These are phyloP conservation scores for Centaurea solstitialis DNA, from an alignment of 129 eudicot species.

Conservation along the genomic window DNA sequence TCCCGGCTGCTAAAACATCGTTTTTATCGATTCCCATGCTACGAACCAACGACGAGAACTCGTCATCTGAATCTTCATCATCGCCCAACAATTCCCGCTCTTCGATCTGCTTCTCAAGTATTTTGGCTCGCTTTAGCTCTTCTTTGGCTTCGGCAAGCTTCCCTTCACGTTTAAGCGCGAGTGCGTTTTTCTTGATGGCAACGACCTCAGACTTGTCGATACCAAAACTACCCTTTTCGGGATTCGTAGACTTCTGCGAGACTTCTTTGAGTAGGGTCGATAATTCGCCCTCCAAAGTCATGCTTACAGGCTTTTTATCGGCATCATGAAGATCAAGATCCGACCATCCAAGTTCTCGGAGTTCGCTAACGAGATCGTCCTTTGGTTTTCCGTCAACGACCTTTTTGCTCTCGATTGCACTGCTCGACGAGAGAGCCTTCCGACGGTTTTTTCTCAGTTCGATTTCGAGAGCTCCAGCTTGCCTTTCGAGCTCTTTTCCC, in stretches of 20 bases:
- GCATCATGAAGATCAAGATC: conserved; percentile 70
- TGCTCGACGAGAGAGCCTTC: conserved; percentile 56
- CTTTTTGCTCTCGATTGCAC: conserved; percentile 28
- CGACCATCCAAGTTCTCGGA: conserved; percentile 88
- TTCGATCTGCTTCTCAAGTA: conserved; percentile 88
- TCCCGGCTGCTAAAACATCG: conserved; percentile 41
- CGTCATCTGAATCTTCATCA: conserved; percentile 85
- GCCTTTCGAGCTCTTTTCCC: conserved; percentile 92
- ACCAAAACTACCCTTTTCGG: conserved; percentile 39
- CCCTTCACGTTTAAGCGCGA: conserved; percentile 81
- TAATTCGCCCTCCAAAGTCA: conserved; percentile 83
- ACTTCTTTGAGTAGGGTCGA: conserved; percentile 60
- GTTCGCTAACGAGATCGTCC: conserved; percentile 76
- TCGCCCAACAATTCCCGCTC: conserved; percentile 84
- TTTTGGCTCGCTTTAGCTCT: conserved; percentile 86
- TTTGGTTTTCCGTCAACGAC: conserved; percentile 44
- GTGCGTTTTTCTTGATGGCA: conserved; percentile 77
- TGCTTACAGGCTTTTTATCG: conserved; percentile 61
- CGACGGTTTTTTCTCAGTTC: conserved; percentile 66
- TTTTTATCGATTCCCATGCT: conserved; percentile 59
- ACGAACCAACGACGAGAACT: conserved; percentile 64
- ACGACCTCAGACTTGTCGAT: conserved; percentile 62
- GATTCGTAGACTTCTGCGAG: conserved; percentile 35
- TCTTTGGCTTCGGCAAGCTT: conserved; percentile 86
- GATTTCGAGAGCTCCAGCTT: conserved; percentile 78